These are phyloP conservation scores for Gonium pectorale DNA, from an alignment of 139 green algal species.

Conservation along the genomic window DNA sequence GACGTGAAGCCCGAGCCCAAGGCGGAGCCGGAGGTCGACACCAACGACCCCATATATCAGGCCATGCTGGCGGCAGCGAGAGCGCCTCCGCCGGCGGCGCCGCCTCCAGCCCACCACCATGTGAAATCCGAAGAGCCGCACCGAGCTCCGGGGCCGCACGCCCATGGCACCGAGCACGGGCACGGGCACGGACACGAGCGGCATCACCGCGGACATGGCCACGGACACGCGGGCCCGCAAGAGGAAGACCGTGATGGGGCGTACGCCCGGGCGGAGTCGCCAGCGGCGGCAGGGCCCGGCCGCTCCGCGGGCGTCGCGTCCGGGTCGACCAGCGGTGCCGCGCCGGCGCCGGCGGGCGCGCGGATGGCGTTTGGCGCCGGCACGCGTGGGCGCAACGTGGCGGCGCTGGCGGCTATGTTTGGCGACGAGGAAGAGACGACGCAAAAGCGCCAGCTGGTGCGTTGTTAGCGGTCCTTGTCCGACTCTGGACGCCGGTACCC, in stretches of 20 bases:
- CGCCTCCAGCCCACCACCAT: neutral
- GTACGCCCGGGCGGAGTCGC: too few relatives aligned
- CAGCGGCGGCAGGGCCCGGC: too few relatives aligned
- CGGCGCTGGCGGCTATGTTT: conserved; percentile 67
- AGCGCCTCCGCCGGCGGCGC: neutral
- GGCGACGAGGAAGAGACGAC: conserved; percentile 78
- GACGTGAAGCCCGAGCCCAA: conserved; percentile 30
- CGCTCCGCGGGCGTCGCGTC: too few relatives aligned
- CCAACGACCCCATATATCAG: conserved; percentile 72
- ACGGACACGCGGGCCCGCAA: too few relatives aligned
- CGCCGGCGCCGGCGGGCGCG: neutral
- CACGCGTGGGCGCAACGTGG: neutral
- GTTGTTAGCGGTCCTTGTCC: too few relatives aligned
- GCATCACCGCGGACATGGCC: too few relatives aligned
- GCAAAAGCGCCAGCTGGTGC: conserved; percentile 73
- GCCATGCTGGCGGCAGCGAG: conserved; percentile 32
- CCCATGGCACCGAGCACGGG: neutral
- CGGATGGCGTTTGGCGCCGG: neutral
- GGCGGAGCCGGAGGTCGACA: conserved; percentile 50
- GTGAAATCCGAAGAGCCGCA: conserved; percentile 17
- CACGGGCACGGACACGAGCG: neutral
- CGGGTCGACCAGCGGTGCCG: too few relatives aligned
- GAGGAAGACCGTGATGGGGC: too few relatives aligned
- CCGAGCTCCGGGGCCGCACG: neutral
- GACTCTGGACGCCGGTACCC: too few relatives aligned